A percentile compares a stretch with the other conserved stretches of the same genome.
Conservation (phyloP, 2,329 filamentous ascomycete species). For the Coccinonectria pachysandricola region DNA sequence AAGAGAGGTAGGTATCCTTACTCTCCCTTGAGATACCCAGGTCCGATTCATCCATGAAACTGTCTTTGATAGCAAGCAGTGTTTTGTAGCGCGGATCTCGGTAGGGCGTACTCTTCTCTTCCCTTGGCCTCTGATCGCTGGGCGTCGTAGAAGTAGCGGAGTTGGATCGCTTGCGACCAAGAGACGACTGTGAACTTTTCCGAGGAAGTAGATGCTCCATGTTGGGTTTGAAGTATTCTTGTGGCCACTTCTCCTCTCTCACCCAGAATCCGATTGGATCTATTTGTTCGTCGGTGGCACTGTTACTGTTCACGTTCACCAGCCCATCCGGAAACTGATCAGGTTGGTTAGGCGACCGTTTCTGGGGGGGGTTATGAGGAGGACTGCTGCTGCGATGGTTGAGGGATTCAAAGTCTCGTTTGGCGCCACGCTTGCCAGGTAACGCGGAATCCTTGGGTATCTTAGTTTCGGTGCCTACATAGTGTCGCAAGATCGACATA, state of each 20-base stretch:
- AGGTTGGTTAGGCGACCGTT: conserved; percentile 2
- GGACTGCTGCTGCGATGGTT: conserved; percentile 1
- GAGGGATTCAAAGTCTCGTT: conserved; percentile 1
- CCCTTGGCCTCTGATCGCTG: conserved; percentile 28
- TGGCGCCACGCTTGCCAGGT: conserved; percentile 3
- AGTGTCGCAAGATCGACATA: conserved; percentile 1
- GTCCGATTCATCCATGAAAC: conserved; percentile 27
- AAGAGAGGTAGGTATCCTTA: conserved; percentile 7
- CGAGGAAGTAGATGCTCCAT: conserved; percentile 4
- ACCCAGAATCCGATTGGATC: conserved; percentile 4
- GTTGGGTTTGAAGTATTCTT: conserved; percentile 2
- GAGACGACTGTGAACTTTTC: conserved; percentile 3
- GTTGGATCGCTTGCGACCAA: conserved; percentile 2
- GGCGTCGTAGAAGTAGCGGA: conserved; percentile 15
- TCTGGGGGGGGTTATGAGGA: conserved; percentile 2
- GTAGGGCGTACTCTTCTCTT: conserved; percentile 29
- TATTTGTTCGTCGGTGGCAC: not conserved
- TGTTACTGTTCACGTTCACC: not conserved
- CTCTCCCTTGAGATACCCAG: conserved; percentile 22
- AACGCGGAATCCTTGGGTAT: conserved; percentile 2
- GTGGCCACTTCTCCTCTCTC: conserved; percentile 4
- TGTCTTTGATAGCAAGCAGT: conserved; percentile 25
- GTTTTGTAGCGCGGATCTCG: conserved; percentile 24
- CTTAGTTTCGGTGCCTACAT: conserved; percentile 1
- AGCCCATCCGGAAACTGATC: not conserved